A percentile compares a stretch with the other conserved stretches of the same genome.
Conservation (phyloP, 2,329 filamentous ascomycete species). For the Rhynchosporium graminicola region DNA sequence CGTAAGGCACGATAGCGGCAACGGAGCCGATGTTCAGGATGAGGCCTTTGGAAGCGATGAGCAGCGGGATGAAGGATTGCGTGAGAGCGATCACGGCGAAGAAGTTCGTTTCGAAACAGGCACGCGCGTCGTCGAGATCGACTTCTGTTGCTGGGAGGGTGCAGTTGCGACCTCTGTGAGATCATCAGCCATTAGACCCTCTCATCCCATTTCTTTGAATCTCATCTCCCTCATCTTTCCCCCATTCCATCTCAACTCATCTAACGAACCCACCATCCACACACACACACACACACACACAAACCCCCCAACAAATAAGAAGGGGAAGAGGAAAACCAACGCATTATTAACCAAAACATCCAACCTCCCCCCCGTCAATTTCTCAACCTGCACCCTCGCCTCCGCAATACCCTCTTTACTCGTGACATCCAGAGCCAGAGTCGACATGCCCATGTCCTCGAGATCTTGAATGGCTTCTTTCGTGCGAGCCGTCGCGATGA, state of each 20-base stretch:
- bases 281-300: too few relatives aligned
- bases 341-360: conserved; percentile 30
- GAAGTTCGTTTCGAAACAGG: conserved; percentile 45
- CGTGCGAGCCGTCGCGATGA: conserved; percentile 46
- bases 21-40: conserved; percentile 37
- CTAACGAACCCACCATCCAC: too few relatives aligned
- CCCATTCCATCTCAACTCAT: too few relatives aligned
- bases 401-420: conserved; percentile 27
- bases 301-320: too few relatives aligned
- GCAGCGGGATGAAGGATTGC: conserved; percentile 42
- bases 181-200: conserved; percentile 17
- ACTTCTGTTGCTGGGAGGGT: conserved; percentile 39
- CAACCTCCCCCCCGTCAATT: conserved; percentile 23
- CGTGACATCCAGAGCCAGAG: conserved; percentile 47
- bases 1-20: conserved; percentile 74
- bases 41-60: conserved; percentile 37
- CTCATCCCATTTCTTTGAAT: too few relatives aligned
- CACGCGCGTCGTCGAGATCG: conserved; percentile 37
- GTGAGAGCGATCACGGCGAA: conserved; percentile 48
- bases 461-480: conserved; percentile 40
- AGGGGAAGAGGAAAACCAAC: not conserved
- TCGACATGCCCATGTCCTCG: conserved; percentile 39
- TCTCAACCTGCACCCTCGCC: conserved; percentile 27
- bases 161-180: conserved; percentile 30
- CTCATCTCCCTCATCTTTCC: too few relatives aligned